Percentiles rank a stretch among this genome's conserved stretches.
These are phyloP conservation scores for Ceriops tagal DNA, from an alignment of 345 rosid genomes.

Conservation along the genomic window DNA sequence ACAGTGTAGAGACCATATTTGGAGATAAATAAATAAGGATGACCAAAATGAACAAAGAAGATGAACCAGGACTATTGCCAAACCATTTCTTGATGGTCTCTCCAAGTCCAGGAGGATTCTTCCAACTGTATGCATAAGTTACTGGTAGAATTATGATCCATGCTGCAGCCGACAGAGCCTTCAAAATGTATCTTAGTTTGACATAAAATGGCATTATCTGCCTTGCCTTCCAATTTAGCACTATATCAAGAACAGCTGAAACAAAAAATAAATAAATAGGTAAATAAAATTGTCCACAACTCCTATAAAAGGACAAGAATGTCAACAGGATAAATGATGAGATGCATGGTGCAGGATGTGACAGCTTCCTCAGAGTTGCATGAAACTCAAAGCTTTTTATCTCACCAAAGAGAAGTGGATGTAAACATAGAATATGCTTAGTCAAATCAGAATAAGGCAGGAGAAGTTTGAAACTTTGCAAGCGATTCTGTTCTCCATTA, in stretches of 20 bases:
- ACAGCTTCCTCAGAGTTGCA: too few relatives aligned
- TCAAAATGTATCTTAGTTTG: constrained; percentile 49
- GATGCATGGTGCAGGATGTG: too few relatives aligned
- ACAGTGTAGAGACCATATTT: constrained; percentile 46
- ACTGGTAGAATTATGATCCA: constrained; percentile 54
- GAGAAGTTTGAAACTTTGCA: too few relatives aligned
- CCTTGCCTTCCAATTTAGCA: constrained; percentile 50
- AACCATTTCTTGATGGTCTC: constrained; percentile 50
- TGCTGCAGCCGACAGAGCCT: constrained; percentile 43
- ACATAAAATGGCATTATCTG: constrained; percentile 44
- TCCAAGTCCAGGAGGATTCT: constrained; percentile 43
- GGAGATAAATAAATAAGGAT: constrained; percentile 50
- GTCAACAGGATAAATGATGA: not conserved
- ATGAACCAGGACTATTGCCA: constrained; percentile 42
- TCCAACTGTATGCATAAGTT: constrained; percentile 52
- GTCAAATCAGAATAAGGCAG: too few relatives aligned
- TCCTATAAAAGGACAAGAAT: not conserved
- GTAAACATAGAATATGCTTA: too few relatives aligned
- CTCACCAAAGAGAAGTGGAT: too few relatives aligned
- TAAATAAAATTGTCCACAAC: not conserved
- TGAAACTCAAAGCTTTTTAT: too few relatives aligned
- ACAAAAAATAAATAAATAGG: constrained; percentile 11
- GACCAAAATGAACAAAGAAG: constrained; percentile 43
- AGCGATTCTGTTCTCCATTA: too few relatives aligned
- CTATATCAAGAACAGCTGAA: constrained; percentile 50